Conservation (phyloP, 1,284 basidiomycete genomes). For the Moniliophthora roreri region DNA sequence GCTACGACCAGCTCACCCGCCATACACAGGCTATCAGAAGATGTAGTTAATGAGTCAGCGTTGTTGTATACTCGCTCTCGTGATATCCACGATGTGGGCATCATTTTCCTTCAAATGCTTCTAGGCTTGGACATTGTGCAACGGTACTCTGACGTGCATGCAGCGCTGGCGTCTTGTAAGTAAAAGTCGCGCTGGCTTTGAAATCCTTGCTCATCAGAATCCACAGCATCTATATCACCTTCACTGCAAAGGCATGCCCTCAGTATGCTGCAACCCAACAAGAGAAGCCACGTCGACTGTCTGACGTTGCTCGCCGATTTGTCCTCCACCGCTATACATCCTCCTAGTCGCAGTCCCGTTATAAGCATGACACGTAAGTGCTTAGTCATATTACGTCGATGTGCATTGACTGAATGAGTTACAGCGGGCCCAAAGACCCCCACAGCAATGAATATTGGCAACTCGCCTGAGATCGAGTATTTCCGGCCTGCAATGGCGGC, state of each 20-base stretch:
- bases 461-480: constrained; percentile 65
- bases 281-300: constrained; percentile 55
- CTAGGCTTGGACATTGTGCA: constrained; percentile 62
- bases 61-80: constrained; percentile 67
- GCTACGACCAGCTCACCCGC: constrained; percentile 3
- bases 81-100: constrained; percentile 74
- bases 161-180: constrained; percentile 45
- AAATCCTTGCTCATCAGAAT: constrained; percentile 1
- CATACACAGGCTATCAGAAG: constrained; percentile 58
- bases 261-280: constrained; percentile 60
- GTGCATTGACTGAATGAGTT: constrained; percentile 1
- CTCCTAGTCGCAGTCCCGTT: constrained; percentile 26
- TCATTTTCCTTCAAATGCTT: constrained; percentile 77
- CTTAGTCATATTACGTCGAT: not conserved
- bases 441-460: constrained; percentile 32
- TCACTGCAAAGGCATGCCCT: constrained; percentile 47
- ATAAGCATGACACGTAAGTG: constrained; percentile 32
- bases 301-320: constrained; percentile 41
- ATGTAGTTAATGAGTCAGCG: constrained; percentile 65
- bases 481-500: constrained; percentile 35
- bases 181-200: not conserved
- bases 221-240: constrained; percentile 50
- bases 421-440: constrained; percentile 46
- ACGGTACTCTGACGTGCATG: constrained; percentile 37
- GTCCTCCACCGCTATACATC: constrained; percentile 31